Conservation (phyloP, 495 filamentous ascomycete species). For the Aspergillus campestris region DNA sequence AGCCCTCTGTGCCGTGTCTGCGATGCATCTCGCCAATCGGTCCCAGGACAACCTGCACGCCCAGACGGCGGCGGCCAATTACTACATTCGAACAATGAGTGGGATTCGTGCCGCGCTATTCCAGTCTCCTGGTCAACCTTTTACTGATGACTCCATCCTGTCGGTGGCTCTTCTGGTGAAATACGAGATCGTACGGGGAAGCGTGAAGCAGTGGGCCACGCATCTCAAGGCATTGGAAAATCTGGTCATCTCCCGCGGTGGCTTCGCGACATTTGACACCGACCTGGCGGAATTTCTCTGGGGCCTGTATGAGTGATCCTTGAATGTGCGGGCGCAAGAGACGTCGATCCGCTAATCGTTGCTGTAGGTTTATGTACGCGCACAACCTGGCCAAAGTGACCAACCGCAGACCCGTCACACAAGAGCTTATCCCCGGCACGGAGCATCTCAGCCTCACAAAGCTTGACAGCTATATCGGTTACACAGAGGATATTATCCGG, state of each 20-base stretch:
- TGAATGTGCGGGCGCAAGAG: not conserved
- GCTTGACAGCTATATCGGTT: constrained; percentile 38
- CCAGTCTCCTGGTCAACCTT: constrained; percentile 8
- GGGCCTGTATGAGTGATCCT: constrained; percentile 25
- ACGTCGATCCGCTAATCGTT: not conserved
- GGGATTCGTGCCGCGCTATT: constrained; percentile 25
- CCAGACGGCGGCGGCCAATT: constrained; percentile 26
- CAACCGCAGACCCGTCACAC: constrained; percentile 21
- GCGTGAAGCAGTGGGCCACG: constrained; percentile 35
- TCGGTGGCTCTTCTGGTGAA: constrained; percentile 37
- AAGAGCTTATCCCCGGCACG: constrained; percentile 8
- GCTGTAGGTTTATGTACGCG: constrained; percentile 28
- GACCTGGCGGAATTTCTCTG: constrained; percentile 31
- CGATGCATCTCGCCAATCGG: constrained; percentile 35
- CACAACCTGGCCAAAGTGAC: constrained; percentile 35
- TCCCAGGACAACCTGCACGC: constrained; percentile 17
- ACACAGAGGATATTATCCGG: constrained; percentile 36
- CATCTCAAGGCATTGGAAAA: constrained; percentile 34
- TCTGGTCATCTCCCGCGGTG: constrained; percentile 32
- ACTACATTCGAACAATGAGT: constrained; percentile 30
- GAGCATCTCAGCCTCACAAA: constrained; percentile 22
- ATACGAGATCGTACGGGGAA: constrained; percentile 37
- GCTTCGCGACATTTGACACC: constrained; percentile 23
- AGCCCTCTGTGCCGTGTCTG: constrained; percentile 35
- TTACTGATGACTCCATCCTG: constrained; percentile 31